A percentile compares a stretch with the other conserved stretches of the same genome.
Conservation (phyloP, 2,329 filamentous ascomycete species). For the Metarhizium brunneum region DNA sequence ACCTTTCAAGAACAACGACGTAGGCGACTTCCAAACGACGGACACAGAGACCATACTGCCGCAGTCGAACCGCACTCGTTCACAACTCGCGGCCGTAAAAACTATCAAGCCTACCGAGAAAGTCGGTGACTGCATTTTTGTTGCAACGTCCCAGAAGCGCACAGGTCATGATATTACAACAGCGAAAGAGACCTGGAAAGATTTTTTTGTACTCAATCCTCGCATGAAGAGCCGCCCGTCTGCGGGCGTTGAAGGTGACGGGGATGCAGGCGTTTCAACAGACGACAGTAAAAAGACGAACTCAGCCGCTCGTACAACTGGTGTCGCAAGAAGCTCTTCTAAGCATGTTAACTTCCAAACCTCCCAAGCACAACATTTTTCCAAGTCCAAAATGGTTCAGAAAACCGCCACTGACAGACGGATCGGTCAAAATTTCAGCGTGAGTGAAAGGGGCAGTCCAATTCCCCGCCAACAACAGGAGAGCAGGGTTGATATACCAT, state of each 20-base stretch:
- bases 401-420: background rate
- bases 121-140: background rate
- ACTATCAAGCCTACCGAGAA: background rate
- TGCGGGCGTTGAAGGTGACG: background rate
- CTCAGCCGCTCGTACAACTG: background rate
- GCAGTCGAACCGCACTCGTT: background rate
- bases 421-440: background rate
- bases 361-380: background rate
- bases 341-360: background rate
- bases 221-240: background rate
- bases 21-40: background rate
- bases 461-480: background rate
- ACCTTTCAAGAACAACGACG: background rate
- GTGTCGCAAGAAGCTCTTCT: background rate
- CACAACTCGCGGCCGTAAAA: background rate
- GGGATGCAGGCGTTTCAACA: background rate
- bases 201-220: background rate
- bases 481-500: background rate
- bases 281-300: background rate
- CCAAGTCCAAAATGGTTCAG: background rate
- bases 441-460: conserved; percentile 5
- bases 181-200: background rate
- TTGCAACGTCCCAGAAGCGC: background rate
- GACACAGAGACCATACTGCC: background rate
- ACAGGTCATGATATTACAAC: background rate